A percentile compares a stretch with the other conserved stretches of the same genome.
These are phyloP conservation scores for Coccomyxa subellipsoidea DNA, from an alignment of 163 green algal genomes.

Conservation along the genomic window DNA sequence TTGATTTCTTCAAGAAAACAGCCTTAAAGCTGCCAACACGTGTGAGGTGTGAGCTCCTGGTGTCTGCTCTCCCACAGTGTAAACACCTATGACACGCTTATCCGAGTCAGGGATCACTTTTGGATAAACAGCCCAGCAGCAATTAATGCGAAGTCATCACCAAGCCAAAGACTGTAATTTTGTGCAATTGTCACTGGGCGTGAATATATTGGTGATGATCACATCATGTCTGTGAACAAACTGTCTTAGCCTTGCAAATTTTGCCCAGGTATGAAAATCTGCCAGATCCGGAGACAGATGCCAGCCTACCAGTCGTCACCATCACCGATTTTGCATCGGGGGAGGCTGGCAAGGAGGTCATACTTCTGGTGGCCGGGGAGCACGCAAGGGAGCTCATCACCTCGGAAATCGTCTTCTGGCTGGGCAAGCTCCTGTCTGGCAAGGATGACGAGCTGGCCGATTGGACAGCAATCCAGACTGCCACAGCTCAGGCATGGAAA, in stretches of 20 bases:
- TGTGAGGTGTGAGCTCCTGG: conserved; percentile 24
- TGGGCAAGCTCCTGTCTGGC: conserved; percentile 37
- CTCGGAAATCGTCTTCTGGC: conserved; percentile 54
- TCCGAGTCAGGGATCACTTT: no score
- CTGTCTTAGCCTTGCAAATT: neutral
- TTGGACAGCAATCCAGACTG: conserved; percentile 28
- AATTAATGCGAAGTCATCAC: no score
- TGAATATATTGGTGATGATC: no score
- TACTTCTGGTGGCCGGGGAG: conserved; percentile 62
- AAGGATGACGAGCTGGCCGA: conserved; percentile 14
- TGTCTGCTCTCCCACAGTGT: no score
- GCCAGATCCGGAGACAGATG: conserved; percentile 18
- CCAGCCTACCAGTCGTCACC: conserved; percentile 28
- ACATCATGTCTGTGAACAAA: no score
- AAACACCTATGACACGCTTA: no score
- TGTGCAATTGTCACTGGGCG: no score
- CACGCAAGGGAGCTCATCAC: conserved; percentile 70
- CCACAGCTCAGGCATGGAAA: conserved; percentile 9
- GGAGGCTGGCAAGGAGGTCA: conserved; percentile 26
- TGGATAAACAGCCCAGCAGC: no score
- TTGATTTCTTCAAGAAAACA: conserved; percentile 37
- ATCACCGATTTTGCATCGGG: conserved; percentile 35
- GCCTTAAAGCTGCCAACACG: conserved; percentile 17
- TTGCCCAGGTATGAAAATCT: conserved; percentile 24
- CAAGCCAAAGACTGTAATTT: no score